These are phyloP conservation scores for Dothistroma septosporum DNA, from an alignment of 2,329 filamentous ascomycete species.

Conservation along the genomic window DNA sequence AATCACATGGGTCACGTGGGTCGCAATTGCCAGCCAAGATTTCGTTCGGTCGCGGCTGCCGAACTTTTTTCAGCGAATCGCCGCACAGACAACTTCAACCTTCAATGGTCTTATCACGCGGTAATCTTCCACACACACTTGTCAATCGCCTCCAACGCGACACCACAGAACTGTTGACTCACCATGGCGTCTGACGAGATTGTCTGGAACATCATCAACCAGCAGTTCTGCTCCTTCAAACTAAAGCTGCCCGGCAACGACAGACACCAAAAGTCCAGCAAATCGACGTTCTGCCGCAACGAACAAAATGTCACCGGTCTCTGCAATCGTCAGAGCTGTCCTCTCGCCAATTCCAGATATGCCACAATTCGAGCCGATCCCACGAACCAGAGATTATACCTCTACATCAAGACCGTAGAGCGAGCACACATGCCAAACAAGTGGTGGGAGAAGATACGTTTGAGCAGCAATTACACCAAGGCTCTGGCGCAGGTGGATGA, in stretches of 20 bases:
- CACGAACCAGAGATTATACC: conserved; percentile 75
- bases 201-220: conserved; percentile 94
- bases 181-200: conserved; percentile 90
- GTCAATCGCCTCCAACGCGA: not conserved
- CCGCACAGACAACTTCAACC: no score
- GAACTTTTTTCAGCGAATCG: no score
- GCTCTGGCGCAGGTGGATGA: conserved; percentile 85
- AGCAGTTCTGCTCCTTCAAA: conserved; percentile 93
- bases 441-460: conserved; percentile 89
- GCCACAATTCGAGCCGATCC: conserved; percentile 84
- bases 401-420: conserved; percentile 95
- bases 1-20: no score
- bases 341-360: conserved; percentile 86
- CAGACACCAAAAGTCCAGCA: conserved; percentile 60
- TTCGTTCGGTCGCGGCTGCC: no score
- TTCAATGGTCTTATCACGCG: not conserved
- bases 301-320: conserved; percentile 56
- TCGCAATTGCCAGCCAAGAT: no score
- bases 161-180: not conserved
- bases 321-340: conserved; percentile 83
- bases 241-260: conserved; percentile 57
- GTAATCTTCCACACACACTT: not conserved
- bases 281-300: conserved; percentile 93
- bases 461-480: conserved; percentile 85
- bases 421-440: conserved; percentile 82